Percentiles rank a stretch among this genome's conserved stretches.
Evolutionary conservation across 352 stramenopile species (phyloP).

Genomic region (Peronospora belbahrii): DNA sequence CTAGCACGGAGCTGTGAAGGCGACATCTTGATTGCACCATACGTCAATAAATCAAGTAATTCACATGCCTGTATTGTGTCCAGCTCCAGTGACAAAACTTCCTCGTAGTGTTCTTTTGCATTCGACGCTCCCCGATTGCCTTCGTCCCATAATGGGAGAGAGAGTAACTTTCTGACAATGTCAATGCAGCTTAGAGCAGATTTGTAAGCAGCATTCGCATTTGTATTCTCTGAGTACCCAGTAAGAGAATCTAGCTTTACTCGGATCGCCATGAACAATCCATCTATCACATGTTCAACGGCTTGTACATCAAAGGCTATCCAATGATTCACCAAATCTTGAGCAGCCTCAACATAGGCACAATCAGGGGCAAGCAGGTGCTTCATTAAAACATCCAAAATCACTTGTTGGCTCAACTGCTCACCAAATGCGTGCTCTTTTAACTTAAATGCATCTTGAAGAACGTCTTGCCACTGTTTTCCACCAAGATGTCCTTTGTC

Average conservation of each 20-base stretch:
- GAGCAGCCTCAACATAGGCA: conserved; percentile 20
- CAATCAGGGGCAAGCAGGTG: conserved; percentile 34
- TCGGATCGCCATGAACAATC: conserved; percentile 30
- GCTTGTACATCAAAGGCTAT: conserved; percentile 36
- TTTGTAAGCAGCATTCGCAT: conserved; percentile 20
- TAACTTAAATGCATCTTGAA: conserved; percentile 54
- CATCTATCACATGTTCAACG: conserved; percentile 34
- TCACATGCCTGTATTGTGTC: conserved; percentile 37
- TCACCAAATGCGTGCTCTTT: conserved; percentile 70
- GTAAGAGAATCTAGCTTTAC: conserved; percentile 25
- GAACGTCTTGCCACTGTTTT: conserved; percentile 44
- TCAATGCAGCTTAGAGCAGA: conserved; percentile 26
- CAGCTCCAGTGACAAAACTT: conserved; percentile 23
- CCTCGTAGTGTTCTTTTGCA: conserved; percentile 22
- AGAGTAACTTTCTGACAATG: conserved; percentile 30
- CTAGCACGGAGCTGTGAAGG: conserved; percentile 22
- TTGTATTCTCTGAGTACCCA: conserved; percentile 28
- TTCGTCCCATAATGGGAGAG: conserved; percentile 25
- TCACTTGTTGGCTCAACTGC: conserved; percentile 41
- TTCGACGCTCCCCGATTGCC: conserved; percentile 11
- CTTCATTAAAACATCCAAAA: conserved; percentile 45
- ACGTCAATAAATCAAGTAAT: conserved; percentile 50
- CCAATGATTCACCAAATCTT: conserved; percentile 51
- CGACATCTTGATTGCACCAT: conserved; percentile 40
- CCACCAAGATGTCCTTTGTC: conserved; percentile 8